Evolutionary conservation across 345 rosid genomes (phyloP).

Genomic region (Hypericum perforatum): DNA sequence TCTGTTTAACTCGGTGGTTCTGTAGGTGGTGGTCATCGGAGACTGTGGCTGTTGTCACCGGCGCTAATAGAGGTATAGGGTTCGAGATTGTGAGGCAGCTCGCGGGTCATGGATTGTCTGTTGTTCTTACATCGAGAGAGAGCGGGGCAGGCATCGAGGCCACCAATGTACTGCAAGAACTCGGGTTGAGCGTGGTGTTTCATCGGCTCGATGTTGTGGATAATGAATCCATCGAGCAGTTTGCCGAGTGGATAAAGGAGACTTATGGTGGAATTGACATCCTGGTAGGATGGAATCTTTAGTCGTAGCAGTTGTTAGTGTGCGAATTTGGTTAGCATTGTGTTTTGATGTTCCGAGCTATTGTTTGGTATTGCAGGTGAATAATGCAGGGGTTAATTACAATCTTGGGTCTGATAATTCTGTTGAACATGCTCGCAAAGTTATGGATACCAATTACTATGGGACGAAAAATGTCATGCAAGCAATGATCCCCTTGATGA

Average conservation of each 20-base stretch:
- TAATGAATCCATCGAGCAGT: slow-evolving; percentile 39
- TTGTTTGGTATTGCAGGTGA: slow-evolving; percentile 41
- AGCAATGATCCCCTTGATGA: slow-evolving; percentile 82
- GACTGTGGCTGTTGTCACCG: slow-evolving; percentile 85
- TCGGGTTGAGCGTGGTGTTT: slow-evolving; percentile 63
- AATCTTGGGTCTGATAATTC: slow-evolving; percentile 70
- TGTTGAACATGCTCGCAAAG: slow-evolving; percentile 53
- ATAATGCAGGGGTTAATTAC: slow-evolving; percentile 90
- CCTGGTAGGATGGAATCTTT: slow-evolving; percentile 36
- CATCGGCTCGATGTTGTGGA: slow-evolving; percentile 74
- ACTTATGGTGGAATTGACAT: slow-evolving; percentile 62
- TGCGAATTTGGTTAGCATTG: not conserved
- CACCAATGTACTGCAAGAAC: slow-evolving; percentile 64
- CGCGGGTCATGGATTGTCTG: slow-evolving; percentile 71
- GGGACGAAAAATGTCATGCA: slow-evolving; percentile 71
- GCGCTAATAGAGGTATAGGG: slow-evolving; percentile 89
- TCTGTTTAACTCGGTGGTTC: slow-evolving; percentile 4
- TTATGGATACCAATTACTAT: slow-evolving; percentile 61
- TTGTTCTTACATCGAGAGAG: slow-evolving; percentile 70
- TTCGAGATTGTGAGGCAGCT: slow-evolving; percentile 88
- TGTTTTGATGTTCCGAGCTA: not conserved
- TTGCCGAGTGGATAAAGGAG: slow-evolving; percentile 53
- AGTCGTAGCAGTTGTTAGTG: not conserved
- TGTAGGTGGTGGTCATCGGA: slow-evolving; percentile 88
- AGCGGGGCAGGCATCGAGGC: slow-evolving; percentile 72